phyloP scores from a whole-genome alignment of 2,329 filamentous ascomycete species.

The Sclerotinia sclerotiorum region DNA sequence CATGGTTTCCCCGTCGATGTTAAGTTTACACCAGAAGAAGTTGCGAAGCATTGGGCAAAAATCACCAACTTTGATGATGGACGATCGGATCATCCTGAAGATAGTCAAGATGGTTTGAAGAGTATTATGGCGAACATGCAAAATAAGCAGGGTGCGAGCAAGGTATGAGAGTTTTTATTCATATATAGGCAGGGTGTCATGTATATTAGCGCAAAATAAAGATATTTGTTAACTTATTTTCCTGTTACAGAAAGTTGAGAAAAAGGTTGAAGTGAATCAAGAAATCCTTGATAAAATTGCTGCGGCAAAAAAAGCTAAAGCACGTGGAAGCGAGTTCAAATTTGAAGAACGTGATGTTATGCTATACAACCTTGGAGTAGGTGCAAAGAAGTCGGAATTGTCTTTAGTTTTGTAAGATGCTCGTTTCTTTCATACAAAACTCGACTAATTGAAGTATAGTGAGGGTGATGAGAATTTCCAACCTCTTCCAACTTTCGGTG shows the following conservation, averaged over 20 bases:
- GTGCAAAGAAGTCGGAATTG: constrained; percentile 86
- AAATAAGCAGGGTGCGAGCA: constrained; percentile 64
- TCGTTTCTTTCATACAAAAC: neutral
- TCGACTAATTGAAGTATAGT: constrained; percentile 32
- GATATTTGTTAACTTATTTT: constrained; percentile 34
- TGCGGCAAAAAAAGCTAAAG: constrained; percentile 69
- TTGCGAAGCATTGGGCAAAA: constrained; percentile 71
- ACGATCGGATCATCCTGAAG: constrained; percentile 81
- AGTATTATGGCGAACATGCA: constrained; percentile 81
- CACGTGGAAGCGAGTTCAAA: constrained; percentile 71
- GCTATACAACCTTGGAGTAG: constrained; percentile 93
- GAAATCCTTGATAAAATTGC: constrained; percentile 74
- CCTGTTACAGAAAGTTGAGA: constrained; percentile 37
- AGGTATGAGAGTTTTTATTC: constrained; percentile 53
- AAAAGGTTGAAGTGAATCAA: constrained; percentile 49
- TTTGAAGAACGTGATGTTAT: constrained; percentile 87
- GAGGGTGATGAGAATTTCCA: constrained; percentile 93
- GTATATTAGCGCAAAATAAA: constrained; percentile 35
- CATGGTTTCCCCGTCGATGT: constrained; percentile 89
- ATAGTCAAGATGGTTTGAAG: constrained; percentile 72
- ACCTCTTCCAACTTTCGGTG: constrained; percentile 89
- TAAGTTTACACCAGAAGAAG: constrained; percentile 78
- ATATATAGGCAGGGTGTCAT: constrained; percentile 18
- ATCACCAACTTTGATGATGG: constrained; percentile 87
- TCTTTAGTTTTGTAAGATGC: constrained; percentile 69